Evolutionary conservation across 805 yeast genomes (phyloP), one percentile per base, ranked within the genome.

Genomic region (Brettanomyces nanus): DNA sequence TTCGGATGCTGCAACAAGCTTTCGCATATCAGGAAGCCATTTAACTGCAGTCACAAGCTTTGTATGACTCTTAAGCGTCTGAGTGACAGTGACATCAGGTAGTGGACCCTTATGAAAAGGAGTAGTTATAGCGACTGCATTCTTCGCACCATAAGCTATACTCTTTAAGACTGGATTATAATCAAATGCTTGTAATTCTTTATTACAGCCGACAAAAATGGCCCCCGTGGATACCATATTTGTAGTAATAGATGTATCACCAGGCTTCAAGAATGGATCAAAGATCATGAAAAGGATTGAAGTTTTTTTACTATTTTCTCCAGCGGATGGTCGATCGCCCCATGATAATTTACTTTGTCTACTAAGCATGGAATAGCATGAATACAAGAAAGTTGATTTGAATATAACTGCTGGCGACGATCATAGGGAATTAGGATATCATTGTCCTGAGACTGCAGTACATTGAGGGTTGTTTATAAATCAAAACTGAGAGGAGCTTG

Each of bases 81-180:
- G 47, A 36, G 53, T 53, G 0, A 77, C 75, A 11, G 85, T 85
- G 20, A 52, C 48, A 15, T 62, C 52, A 27, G 52, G 36, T 3
- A 45, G 26, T 10, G 38, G 28, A 15, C 11, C 3, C 3, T 28
- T 7, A 15, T 44, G 28, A 19, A 72, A 52, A 1, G 89, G 84
- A n/a, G 71, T 61, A 79, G 86, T 82, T 28, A 85, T 55, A 0
- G 90, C 86, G 35, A 84, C 63, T 14, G 73, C 69, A 31, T 63
- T 68, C 1, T 75, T 73, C 0, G 92, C 85, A 6, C 89, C 95
- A 55, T 68, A 85, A 0, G 92, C 94, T 5, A 82, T 66, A 4
- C 71, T 39, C 18, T 62, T 51, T 9, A 49, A 47, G 1, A 39
- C 37, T 0, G 52, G 38, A 41, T 68, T 64, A 45, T 69, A 71